A percentile compares a stretch with the other conserved stretches of the same genome.
Evolutionary conservation across 1,284 basidiomycete genomes (phyloP).

Genomic region (Termitomyces sp.): DNA sequence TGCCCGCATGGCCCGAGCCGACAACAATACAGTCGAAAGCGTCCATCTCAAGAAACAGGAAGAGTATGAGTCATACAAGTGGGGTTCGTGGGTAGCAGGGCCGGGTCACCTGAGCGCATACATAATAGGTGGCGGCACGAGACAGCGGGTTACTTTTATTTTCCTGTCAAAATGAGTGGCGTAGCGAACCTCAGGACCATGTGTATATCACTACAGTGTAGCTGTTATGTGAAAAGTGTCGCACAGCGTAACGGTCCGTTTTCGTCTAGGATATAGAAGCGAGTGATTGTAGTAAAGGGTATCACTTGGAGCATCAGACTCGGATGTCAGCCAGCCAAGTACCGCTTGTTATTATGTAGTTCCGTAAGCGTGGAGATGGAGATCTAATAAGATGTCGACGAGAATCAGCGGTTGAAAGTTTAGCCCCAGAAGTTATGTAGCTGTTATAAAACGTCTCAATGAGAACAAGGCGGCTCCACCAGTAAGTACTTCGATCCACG

Average conservation of each 20-base stretch:
- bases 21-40: conserved; percentile 55
- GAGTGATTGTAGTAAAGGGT: too few relatives aligned
- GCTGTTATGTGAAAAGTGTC: not conserved
- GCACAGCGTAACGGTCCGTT: not conserved
- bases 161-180: conserved; percentile 3
- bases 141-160: not conserved
- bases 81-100: not conserved
- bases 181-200: not conserved
- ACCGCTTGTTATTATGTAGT: too few relatives aligned
- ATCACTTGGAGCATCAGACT: too few relatives aligned
- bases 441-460: too few relatives aligned
- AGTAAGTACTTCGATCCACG: too few relatives aligned
- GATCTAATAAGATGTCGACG: too few relatives aligned
- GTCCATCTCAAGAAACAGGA: conserved; percentile 15
- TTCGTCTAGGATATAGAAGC: too few relatives aligned
- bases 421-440: too few relatives aligned
- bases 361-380: too few relatives aligned
- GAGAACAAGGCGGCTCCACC: too few relatives aligned
- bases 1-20: conserved; percentile 66
- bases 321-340: too few relatives aligned
- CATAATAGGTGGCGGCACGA: not conserved
- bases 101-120: conserved; percentile 7
- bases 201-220: not conserved
- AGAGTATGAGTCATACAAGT: not conserved
- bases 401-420: too few relatives aligned